Evolutionary conservation across 2,329 filamentous ascomycete species (phyloP).

Genomic region (Beauveria brongniartii): DNA sequence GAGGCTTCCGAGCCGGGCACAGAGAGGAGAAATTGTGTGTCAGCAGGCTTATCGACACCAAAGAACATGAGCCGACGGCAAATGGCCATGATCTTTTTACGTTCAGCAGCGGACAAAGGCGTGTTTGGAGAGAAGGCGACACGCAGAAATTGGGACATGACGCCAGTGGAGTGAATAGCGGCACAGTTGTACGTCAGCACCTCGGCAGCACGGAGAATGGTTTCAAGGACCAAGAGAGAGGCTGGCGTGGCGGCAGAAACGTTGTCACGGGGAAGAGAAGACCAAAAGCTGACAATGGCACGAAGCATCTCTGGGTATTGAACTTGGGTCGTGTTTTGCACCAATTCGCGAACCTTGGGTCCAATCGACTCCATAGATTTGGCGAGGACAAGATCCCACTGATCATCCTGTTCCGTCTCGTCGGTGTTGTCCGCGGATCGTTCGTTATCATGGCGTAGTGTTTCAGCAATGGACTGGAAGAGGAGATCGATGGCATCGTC

Average conservation of each 20-base stretch:
- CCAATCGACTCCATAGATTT: conserved; percentile 29
- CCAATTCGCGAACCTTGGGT: conserved; percentile 37
- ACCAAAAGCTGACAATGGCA: conserved; percentile 56
- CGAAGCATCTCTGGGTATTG: conserved; percentile 56
- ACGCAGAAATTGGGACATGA: conserved; percentile 58
- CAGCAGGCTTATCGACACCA: conserved; percentile 72
- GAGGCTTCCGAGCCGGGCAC: conserved; percentile 45
- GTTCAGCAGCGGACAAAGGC: conserved; percentile 46
- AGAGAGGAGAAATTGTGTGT: conserved; percentile 66
- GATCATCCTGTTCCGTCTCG: conserved; percentile 27
- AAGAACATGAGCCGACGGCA: conserved; percentile 63
- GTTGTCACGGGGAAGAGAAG: conserved; percentile 45
- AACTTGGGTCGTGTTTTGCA: conserved; percentile 44
- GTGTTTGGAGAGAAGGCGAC: conserved; percentile 49
- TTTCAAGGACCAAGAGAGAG: conserved; percentile 58
- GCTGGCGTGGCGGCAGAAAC: conserved; percentile 39
- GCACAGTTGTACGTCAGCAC: conserved; percentile 62
- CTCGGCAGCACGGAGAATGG: conserved; percentile 48
- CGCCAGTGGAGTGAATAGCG: conserved; percentile 63
- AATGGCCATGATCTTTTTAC: conserved; percentile 52
- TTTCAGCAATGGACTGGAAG: conserved; percentile 46
- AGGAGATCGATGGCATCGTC: conserved; percentile 66
- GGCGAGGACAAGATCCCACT: conserved; percentile 30
- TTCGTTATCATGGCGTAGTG: conserved; percentile 24
- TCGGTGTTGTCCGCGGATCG: conserved; percentile 18